Evolutionary conservation across 2,329 filamentous ascomycete genomes (phyloP).

Genomic region (Herpomyces periplanetae): DNA sequence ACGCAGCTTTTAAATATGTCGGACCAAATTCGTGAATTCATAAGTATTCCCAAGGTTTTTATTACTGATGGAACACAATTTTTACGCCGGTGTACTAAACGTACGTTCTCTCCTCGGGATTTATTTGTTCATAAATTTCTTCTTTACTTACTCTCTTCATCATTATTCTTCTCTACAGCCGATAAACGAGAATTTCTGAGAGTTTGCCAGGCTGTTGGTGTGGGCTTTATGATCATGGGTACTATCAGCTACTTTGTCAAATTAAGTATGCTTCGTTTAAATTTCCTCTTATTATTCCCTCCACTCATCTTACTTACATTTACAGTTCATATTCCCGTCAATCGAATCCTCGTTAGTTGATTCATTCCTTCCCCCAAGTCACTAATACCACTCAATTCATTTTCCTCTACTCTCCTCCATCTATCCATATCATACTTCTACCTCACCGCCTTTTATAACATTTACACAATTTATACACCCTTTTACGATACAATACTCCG

Average conservation of each 20-base stretch:
- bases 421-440: no score
- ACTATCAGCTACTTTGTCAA: slow-evolving; percentile 28
- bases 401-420: no score
- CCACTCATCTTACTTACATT: slow-evolving; percentile 1
- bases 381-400: no score
- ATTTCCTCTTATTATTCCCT: not conserved
- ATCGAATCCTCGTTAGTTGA: slow-evolving; percentile 30
- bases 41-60: slow-evolving; percentile 26
- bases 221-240: slow-evolving; percentile 29
- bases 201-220: slow-evolving; percentile 22
- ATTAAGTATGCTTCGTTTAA: slow-evolving; percentile 14
- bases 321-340: slow-evolving; percentile 24
- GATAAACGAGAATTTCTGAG: slow-evolving; percentile 18
- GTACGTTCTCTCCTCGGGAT: slow-evolving; percentile 12
- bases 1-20: slow-evolving; percentile 12
- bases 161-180: no score
- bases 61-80: slow-evolving; percentile 17
- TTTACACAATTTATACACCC: no score
- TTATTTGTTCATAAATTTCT: no score
- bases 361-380: no score
- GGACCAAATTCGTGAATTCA: slow-evolving; percentile 26
- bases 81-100: slow-evolving; percentile 20
- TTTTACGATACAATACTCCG: no score
- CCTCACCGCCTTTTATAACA: no score
- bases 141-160: not conserved